Evolutionary conservation across 495 filamentous ascomycete species (phyloP).

Genomic region (Penicillium tannophilum): DNA sequence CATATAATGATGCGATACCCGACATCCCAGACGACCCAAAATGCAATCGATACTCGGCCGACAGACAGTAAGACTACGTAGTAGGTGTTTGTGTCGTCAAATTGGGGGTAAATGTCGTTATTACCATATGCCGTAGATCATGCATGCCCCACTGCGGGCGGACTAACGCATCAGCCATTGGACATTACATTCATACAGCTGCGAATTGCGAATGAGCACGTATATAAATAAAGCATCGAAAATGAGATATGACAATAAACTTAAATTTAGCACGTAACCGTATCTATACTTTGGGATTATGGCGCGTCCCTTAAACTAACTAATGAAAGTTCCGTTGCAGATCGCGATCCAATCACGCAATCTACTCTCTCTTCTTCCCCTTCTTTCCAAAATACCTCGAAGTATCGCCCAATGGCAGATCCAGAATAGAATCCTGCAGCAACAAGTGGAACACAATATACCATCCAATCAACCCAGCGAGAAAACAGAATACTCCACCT

Average conservation of each 20-base stretch:
- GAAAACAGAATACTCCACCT: constrained; percentile 49
- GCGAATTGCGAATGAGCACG: background rate
- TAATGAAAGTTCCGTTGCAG: background rate
- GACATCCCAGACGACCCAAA: background rate
- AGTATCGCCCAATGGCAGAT: constrained; percentile 51
- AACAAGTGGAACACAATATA: constrained; percentile 51
- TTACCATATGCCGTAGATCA: constrained; percentile 8
- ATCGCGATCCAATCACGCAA: constrained; percentile 7
- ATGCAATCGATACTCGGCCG: constrained; percentile 7
- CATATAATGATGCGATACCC: constrained; percentile 13
- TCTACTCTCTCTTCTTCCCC: constrained; percentile 17
- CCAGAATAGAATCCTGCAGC: constrained; percentile 44
- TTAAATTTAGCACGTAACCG: constrained; percentile 4
- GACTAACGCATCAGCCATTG: background rate
- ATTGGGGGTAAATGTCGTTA: constrained; percentile 21
- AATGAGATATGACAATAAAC: background rate
- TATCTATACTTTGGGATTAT: background rate
- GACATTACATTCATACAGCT: background rate
- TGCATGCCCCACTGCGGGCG: background rate
- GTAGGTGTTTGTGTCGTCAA: constrained; percentile 18
- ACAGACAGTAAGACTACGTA: constrained; percentile 4
- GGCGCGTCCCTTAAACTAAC: background rate
- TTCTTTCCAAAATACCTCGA: constrained; percentile 41
- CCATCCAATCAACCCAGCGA: constrained; percentile 50
- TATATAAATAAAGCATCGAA: background rate